These are phyloP conservation scores for Botryotinia globosa DNA, from an alignment of 2,329 filamentous ascomycete species.

Conservation along the genomic window DNA sequence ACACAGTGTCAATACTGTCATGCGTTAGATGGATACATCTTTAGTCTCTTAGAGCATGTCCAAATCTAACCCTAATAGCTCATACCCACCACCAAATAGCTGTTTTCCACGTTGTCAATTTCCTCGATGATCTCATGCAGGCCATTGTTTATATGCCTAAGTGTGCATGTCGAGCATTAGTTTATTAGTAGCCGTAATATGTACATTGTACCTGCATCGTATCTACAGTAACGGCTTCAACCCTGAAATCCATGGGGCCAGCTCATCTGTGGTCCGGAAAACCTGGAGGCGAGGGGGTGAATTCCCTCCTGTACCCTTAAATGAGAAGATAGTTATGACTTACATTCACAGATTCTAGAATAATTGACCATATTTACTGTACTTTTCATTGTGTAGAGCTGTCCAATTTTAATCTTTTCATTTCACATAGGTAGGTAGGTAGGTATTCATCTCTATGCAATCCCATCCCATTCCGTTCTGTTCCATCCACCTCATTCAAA, in stretches of 20 bases:
- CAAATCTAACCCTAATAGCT: not conserved
- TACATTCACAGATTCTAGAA: not conserved
- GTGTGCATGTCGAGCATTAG: constrained; percentile 7
- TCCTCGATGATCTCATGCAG: not conserved
- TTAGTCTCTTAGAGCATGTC: not conserved
- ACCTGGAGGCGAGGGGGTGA: not conserved
- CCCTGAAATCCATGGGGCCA: not conserved
- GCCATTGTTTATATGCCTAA: not conserved
- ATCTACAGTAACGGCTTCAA: constrained; percentile 5
- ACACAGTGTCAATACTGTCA: not conserved
- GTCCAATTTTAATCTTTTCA: not conserved
- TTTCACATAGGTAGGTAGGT: not conserved
- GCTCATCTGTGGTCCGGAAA: not conserved
- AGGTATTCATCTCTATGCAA: not conserved
- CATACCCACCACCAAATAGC: constrained; percentile 1
- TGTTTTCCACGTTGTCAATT: not conserved
- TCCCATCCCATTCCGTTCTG: not conserved
- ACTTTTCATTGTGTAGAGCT: not conserved
- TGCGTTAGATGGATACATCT: not conserved
- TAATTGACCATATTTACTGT: not conserved
- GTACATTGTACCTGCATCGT: constrained; percentile 13
- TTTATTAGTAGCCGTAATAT: not conserved
- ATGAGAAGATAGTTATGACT: not conserved
- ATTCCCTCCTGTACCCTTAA: not conserved
- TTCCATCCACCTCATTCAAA: not conserved